A percentile compares a stretch with the other conserved stretches of the same genome.
phyloP scores from a whole-genome alignment of 2,329 filamentous ascomycete species.

The Aspergillus felis region DNA sequence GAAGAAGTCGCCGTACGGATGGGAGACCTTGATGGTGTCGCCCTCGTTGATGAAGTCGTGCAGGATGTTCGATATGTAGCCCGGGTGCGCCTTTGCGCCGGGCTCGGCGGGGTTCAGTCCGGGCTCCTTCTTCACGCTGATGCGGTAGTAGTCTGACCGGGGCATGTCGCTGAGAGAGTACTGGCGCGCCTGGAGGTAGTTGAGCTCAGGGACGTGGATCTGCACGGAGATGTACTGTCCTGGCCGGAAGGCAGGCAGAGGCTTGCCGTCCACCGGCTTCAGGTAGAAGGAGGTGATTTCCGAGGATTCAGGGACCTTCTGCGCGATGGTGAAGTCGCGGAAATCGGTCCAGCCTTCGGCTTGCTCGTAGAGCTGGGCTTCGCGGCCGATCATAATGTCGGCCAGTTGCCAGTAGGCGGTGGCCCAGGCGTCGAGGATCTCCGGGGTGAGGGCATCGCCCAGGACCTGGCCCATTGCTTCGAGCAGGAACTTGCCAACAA shows the following conservation, averaged over 20 bases:
- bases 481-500: conserved; percentile 65
- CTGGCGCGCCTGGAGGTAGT: conserved; percentile 62
- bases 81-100: conserved; percentile 49
- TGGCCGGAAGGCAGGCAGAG: conserved; percentile 61
- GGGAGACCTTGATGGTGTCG: conserved; percentile 60
- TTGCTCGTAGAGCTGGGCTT: conserved; percentile 54
- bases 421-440: conserved; percentile 62
- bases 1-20: conserved; percentile 62
- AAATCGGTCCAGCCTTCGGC: conserved; percentile 55
- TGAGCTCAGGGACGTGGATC: conserved; percentile 54
- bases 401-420: conserved; percentile 69
- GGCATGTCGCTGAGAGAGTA: conserved; percentile 69
- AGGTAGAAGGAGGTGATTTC: conserved; percentile 69
- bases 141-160: conserved; percentile 58
- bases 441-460: conserved; percentile 60
- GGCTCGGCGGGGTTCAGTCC: conserved; percentile 33
- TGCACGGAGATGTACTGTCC: conserved; percentile 71
- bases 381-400: conserved; percentile 63
- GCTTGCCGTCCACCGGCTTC: conserved; percentile 55
- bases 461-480: conserved; percentile 63
- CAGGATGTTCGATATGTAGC: conserved; percentile 65
- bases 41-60: conserved; percentile 60
- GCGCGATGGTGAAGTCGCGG: conserved; percentile 60
- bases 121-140: conserved; percentile 66
- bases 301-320: conserved; percentile 60